A percentile compares a stretch with the other conserved stretches of the same genome.
Conservation (phyloP, 306 rosid genomes). For the Senna siamea region DNA sequence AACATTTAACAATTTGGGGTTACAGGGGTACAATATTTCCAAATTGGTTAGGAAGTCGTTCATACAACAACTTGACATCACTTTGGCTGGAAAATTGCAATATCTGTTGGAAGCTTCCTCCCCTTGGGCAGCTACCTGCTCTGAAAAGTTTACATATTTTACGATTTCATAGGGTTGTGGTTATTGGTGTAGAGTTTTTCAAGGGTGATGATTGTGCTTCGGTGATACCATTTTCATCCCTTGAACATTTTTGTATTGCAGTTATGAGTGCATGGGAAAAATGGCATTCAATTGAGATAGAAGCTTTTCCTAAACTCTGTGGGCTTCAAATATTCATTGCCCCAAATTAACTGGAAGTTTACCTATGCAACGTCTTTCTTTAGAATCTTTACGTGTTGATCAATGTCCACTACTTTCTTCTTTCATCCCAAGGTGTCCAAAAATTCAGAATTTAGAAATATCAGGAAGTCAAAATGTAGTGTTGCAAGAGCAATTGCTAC, state of each 20-base stretch:
- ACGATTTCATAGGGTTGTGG: neutral
- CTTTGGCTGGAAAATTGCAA: neutral
- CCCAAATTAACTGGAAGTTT: constrained; percentile 1
- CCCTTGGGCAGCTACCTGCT: constrained; percentile 30
- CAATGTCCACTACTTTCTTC: too few species aligned
- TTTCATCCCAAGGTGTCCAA: too few species aligned
- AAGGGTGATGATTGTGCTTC: neutral
- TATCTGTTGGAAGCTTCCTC: constrained; percentile 20
- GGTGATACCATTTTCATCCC: constrained; percentile 1
- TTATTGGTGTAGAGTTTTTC: constrained; percentile 1
- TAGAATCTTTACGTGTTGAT: neutral
- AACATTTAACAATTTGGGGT: neutral
- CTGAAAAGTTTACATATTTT: neutral
- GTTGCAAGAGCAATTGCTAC: constrained; percentile 6
- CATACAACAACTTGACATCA: neutral
- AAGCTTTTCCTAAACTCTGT: constrained; percentile 20
- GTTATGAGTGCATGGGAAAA: neutral
- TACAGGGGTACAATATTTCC: constrained; percentile 28
- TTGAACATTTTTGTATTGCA: neutral
- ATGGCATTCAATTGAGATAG: constrained; percentile 6
- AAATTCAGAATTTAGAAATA: too few species aligned
- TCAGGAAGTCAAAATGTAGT: too few species aligned
- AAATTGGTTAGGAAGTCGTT: constrained; percentile 6
- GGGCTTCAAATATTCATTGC: neutral
- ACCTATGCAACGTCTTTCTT: neutral